Percentiles rank a stretch among this genome's conserved stretches.
Conservation (phyloP, 2,329 filamentous ascomycete genomes). For the Sporothrix sp. region DNA sequence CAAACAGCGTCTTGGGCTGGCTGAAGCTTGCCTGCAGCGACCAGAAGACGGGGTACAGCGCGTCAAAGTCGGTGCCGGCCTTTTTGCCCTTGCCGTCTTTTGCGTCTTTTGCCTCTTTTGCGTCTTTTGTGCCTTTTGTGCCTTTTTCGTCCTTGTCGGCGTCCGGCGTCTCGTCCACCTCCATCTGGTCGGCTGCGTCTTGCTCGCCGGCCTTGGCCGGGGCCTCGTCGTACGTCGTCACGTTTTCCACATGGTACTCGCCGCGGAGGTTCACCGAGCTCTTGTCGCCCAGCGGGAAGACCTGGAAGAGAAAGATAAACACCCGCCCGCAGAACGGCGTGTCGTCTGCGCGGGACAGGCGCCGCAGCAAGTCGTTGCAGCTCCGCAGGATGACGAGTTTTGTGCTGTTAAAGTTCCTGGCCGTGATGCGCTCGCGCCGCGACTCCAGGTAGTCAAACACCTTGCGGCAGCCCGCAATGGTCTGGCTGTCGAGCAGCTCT, state of each 20-base stretch:
- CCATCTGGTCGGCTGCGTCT: slow-evolving; percentile 17
- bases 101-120: neutral
- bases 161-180: slow-evolving; percentile 22
- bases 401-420: slow-evolving; percentile 71
- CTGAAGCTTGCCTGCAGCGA: slow-evolving; percentile 86
- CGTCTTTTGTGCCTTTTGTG: no score
- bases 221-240: slow-evolving; percentile 68
- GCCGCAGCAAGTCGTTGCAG: slow-evolving; percentile 89
- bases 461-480: slow-evolving; percentile 78
- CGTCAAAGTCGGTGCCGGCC: slow-evolving; percentile 30
- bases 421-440: slow-evolving; percentile 75
- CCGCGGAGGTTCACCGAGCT: slow-evolving; percentile 94
- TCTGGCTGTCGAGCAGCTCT: slow-evolving; percentile 91
- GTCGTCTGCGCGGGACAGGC: slow-evolving; percentile 90
- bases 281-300: slow-evolving; percentile 90
- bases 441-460: slow-evolving; percentile 96
- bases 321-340: slow-evolving; percentile 95
- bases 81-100: slow-evolving; percentile 31
- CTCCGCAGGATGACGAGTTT: slow-evolving; percentile 81
- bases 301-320: slow-evolving; percentile 98
- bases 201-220: slow-evolving; percentile 20
- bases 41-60: slow-evolving; percentile 90
- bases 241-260: slow-evolving; percentile 92
- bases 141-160: neutral
- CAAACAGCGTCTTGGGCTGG: slow-evolving; percentile 75